These are phyloP conservation scores for Priceomyces carsonii DNA, from an alignment of 805 yeast species.

Conservation along the genomic window DNA sequence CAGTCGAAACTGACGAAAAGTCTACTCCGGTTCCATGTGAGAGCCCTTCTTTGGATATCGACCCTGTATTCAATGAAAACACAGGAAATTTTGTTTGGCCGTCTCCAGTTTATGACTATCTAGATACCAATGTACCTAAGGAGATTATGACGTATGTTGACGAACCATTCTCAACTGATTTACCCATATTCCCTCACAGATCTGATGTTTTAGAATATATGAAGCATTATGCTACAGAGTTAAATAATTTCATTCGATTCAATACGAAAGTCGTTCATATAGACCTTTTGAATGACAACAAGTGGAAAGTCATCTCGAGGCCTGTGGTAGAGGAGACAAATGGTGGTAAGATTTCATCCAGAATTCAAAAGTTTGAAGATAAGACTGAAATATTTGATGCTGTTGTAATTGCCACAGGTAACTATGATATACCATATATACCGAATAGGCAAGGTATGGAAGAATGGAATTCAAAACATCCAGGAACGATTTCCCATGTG, in stretches of 20 bases:
- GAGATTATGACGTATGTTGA: slow-evolving; percentile 58
- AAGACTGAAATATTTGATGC: slow-evolving; percentile 36
- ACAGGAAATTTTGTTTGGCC: slow-evolving; percentile 20
- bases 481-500: slow-evolving; percentile 38
- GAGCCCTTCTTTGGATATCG: slow-evolving; percentile 18
- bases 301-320: slow-evolving; percentile 11
- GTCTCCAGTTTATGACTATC: slow-evolving; percentile 54
- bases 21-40: slow-evolving; percentile 24
- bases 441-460: slow-evolving; percentile 45
- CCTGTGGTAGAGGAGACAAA: slow-evolving; percentile 23
- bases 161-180: slow-evolving; percentile 9
- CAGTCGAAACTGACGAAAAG: slow-evolving; percentile 24
- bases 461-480: slow-evolving; percentile 29
- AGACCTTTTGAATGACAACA: slow-evolving; percentile 10
- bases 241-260: slow-evolving; percentile 32
- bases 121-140: slow-evolving; percentile 69
- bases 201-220: slow-evolving; percentile 60
- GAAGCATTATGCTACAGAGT: slow-evolving; percentile 46
- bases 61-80: slow-evolving; percentile 11
- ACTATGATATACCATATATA: slow-evolving; percentile 47
- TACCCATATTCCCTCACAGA: slow-evolving; percentile 60
- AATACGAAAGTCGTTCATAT: slow-evolving; percentile 15
- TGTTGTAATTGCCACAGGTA: slow-evolving; percentile 49
- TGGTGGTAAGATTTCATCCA: slow-evolving; percentile 22
- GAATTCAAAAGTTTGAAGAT: slow-evolving; percentile 8